These are phyloP conservation scores for Isatis lusitanica DNA, from an alignment of 441 rosid genomes.

Conservation along the genomic window DNA sequence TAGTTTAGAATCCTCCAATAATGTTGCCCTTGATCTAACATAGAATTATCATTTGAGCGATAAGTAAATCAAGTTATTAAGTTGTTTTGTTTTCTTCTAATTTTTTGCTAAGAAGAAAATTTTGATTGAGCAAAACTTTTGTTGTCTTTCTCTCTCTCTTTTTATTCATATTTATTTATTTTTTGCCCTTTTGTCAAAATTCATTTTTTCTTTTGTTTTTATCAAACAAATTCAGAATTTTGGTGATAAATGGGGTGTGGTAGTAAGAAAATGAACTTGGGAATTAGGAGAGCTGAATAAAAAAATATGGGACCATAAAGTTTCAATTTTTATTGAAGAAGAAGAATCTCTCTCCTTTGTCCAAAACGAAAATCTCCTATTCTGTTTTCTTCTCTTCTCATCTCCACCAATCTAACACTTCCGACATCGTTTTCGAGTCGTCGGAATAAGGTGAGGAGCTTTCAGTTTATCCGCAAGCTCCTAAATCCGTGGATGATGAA, in stretches of 20 bases:
- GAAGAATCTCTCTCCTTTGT: constrained; percentile 14
- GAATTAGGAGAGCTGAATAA: background rate
- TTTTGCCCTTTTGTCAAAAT: background rate
- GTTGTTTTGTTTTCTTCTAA: background rate
- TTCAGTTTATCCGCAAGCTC: background rate
- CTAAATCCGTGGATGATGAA: background rate
- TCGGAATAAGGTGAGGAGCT: constrained; percentile 23
- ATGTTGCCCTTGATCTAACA: too few relatives aligned
- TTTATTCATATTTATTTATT: background rate
- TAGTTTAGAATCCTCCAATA: too few relatives aligned
- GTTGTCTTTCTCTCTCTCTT: background rate
- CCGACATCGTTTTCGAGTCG: constrained; percentile 21
- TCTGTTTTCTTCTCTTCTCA: constrained; percentile 3
- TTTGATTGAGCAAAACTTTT: background rate
- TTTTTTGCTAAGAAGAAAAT: constrained; percentile 6
- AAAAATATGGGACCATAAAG: background rate
- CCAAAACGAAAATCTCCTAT: background rate
- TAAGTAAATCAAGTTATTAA: too few relatives aligned
- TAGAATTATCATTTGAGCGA: too few relatives aligned
- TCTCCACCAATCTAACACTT: constrained; percentile 15
- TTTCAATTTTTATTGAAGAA: background rate
- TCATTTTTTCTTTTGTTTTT: background rate
- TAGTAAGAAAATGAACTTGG: constrained; percentile 19
- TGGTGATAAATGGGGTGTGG: constrained; percentile 39
- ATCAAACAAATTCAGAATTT: background rate